Conservation (phyloP, 1,284 basidiomycete species). For the Sanghuangporus sanghuang region DNA sequence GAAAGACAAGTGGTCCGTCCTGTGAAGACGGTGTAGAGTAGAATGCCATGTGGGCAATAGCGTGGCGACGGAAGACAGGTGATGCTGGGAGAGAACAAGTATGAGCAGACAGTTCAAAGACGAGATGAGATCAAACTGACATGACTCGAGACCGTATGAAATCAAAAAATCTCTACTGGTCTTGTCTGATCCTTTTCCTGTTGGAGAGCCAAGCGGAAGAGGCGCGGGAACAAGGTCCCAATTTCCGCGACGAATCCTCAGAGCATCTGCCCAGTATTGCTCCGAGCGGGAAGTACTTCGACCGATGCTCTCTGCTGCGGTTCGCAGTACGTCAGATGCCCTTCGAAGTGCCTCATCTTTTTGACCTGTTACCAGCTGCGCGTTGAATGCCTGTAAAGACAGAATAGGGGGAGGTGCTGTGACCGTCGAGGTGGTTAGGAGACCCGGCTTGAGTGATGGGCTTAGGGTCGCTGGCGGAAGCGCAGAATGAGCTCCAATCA, state of each 20-base stretch:
- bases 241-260: conserved; percentile 66
- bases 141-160: conserved; percentile 74
- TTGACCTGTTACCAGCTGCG: conserved; percentile 66
- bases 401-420: conserved; percentile 56
- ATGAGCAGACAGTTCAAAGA: conserved; percentile 16
- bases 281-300: conserved; percentile 53
- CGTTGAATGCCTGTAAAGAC: conserved; percentile 70
- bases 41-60: conserved; percentile 60
- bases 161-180: conserved; percentile 75
- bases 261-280: conserved; percentile 73
- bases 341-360: conserved; percentile 74
- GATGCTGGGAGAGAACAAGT: conserved; percentile 42
- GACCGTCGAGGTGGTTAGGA: conserved; percentile 59
- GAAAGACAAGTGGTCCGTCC: conserved; percentile 47
- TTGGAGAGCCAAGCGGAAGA: conserved; percentile 58
- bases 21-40: conserved; percentile 36
- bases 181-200: conserved; percentile 68
- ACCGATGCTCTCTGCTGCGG: conserved; percentile 65
- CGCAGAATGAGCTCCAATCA: conserved; percentile 20
- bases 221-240: conserved; percentile 76
- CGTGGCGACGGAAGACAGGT: conserved; percentile 51
- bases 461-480: conserved; percentile 21
- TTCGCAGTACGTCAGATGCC: conserved; percentile 63
- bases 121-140: conserved; percentile 38
- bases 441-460: conserved; percentile 29